These are phyloP conservation scores for Lasiodiplodia sp. DNA, from an alignment of 2,329 filamentous ascomycete species.

Conservation along the genomic window DNA sequence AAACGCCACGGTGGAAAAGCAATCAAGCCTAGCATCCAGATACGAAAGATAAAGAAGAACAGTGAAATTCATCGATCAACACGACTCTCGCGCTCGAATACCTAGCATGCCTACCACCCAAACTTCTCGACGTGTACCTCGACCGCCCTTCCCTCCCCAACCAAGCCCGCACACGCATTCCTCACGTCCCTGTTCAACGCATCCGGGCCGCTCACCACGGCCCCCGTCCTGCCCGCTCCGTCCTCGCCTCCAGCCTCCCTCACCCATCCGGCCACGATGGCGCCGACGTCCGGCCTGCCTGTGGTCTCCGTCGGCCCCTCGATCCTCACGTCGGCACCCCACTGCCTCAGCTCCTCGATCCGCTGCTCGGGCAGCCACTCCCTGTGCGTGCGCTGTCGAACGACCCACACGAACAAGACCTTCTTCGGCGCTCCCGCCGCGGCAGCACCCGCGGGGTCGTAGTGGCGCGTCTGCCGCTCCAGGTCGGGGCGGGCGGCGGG, in stretches of 20 bases:
- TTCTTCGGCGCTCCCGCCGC: conserved; percentile 35
- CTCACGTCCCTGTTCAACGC: conserved; percentile 66
- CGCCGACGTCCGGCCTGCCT: conserved; percentile 61
- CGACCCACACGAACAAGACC: conserved; percentile 66
- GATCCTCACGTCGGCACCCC: conserved; percentile 61
- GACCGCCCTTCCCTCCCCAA: conserved; percentile 58
- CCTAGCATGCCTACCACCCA: conserved; percentile 61
- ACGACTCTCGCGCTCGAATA: neutral
- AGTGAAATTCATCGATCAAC: neutral
- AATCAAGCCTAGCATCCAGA: too few species aligned
- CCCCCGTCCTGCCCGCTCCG: conserved; percentile 50
- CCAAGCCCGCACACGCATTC: conserved; percentile 62
- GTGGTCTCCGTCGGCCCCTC: conserved; percentile 62
- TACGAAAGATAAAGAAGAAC: neutral
- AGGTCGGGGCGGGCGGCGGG: conserved; percentile 34
- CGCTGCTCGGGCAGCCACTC: conserved; percentile 62
- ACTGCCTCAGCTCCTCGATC: conserved; percentile 56
- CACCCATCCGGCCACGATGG: conserved; percentile 52
- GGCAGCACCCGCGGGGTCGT: neutral
- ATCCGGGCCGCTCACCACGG: conserved; percentile 70
- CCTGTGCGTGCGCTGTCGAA: conserved; percentile 60
- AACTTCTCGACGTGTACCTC: conserved; percentile 70
- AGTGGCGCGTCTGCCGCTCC: conserved; percentile 34
- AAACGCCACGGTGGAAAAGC: too few species aligned
- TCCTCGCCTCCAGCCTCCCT: conserved; percentile 37